A percentile compares a stretch with the other conserved stretches of the same genome.
phyloP scores from a whole-genome alignment of 2,329 filamentous ascomycete genomes.

The Claviceps maximensis region DNA sequence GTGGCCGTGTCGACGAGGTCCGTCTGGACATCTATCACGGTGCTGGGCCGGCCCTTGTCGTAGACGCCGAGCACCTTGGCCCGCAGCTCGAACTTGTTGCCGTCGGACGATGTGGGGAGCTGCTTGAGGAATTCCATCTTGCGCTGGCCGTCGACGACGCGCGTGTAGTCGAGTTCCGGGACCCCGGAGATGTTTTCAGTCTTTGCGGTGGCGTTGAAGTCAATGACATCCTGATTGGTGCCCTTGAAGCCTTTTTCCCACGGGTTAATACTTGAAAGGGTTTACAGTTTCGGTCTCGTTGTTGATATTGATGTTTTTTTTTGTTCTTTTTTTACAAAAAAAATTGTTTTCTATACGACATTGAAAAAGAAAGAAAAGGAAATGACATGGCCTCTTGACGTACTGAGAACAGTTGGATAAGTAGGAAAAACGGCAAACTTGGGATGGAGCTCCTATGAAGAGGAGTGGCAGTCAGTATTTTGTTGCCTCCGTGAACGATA shows the following conservation, averaged over 20 bases:
- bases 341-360: no score
- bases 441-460: conserved; percentile 64
- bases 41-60: conserved; percentile 76
- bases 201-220: conserved; percentile 66
- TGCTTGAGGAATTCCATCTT: conserved; percentile 65
- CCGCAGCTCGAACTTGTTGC: conserved; percentile 61
- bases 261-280: background rate
- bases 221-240: conserved; percentile 60
- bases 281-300: no score
- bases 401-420: conserved; percentile 69
- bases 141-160: conserved; percentile 74
- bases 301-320: no score
- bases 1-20: conserved; percentile 57
- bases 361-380: background rate
- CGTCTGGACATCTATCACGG: conserved; percentile 68
- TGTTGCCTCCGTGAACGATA: background rate
- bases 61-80: conserved; percentile 74
- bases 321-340: no score
- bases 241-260: conserved; percentile 63
- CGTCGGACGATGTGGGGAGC: conserved; percentile 57
- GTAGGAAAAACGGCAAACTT: conserved; percentile 82
- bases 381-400: conserved; percentile 15
- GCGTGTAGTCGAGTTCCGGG: conserved; percentile 60
- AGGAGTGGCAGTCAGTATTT: background rate
- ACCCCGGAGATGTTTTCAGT: conserved; percentile 58